Conservation (phyloP, 768 basidiomycete species). For the Naematelia aurantialba region DNA sequence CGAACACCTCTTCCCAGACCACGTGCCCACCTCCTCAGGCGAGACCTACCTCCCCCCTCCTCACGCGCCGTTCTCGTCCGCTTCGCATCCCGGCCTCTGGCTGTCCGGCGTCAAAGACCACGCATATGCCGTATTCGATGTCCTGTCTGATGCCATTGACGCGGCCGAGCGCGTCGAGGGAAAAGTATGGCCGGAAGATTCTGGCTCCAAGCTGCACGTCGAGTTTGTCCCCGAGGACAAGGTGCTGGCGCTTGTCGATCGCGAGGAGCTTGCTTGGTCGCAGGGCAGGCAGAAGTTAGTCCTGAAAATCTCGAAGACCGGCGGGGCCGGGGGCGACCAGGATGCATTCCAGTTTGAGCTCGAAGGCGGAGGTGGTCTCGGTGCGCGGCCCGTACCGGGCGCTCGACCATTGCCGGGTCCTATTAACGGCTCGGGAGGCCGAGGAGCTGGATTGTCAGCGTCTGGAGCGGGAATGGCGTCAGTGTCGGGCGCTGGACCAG, state of each 20-base stretch:
- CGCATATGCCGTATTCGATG: conserved; percentile 33
- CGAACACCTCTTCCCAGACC: conserved; percentile 29
- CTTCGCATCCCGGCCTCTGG: conserved; percentile 32
- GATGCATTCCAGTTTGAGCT: conserved; percentile 25
- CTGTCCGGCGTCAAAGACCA: conserved; percentile 41
- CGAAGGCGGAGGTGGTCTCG: conserved; percentile 12
- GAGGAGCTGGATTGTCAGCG: background rate
- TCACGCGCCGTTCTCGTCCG: conserved; percentile 26
- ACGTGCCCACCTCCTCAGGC: background rate
- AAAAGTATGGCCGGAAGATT: conserved; percentile 38
- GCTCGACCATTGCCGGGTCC: conserved; percentile 1
- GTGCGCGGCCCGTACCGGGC: conserved; percentile 4
- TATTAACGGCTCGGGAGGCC: conserved; percentile 6
- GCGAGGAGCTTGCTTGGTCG: conserved; percentile 47
- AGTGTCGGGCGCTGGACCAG: too few relatives aligned
- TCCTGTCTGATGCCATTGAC: conserved; percentile 20
- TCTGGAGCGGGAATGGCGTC: conserved; percentile 7
- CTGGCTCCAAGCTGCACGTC: conserved; percentile 33
- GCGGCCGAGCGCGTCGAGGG: conserved; percentile 35
- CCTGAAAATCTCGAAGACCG: conserved; percentile 25
- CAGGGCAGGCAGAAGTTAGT: conserved; percentile 46
- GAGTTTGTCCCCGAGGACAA: conserved; percentile 42
- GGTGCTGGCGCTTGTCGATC: conserved; percentile 35
- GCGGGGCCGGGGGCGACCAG: conserved; percentile 17
- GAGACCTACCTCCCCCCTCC: conserved; percentile 18